phyloP scores from a whole-genome alignment of 2,329 filamentous ascomycete genomes.

The Penicillium sp. region DNA sequence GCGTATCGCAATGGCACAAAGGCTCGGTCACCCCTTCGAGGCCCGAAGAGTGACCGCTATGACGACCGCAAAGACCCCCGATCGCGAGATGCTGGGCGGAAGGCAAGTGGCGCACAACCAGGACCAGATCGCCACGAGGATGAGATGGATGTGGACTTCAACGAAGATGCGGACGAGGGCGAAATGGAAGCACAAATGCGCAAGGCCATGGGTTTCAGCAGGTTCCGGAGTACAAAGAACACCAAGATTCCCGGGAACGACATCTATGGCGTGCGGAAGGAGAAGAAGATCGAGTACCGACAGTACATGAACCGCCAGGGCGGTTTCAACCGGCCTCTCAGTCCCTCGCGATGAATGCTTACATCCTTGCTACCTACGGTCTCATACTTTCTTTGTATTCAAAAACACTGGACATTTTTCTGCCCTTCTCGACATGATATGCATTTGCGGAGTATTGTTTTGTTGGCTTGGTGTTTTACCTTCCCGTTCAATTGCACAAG shows the following conservation, averaged over 20 bases:
- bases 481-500: slow-evolving; percentile 6
- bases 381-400: slow-evolving; percentile 9
- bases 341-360: slow-evolving; percentile 40
- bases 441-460: slow-evolving; percentile 33
- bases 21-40: slow-evolving; percentile 36
- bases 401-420: slow-evolving; percentile 1
- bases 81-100: slow-evolving; percentile 21
- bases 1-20: slow-evolving; percentile 37
- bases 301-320: slow-evolving; percentile 77
- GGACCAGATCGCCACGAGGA: slow-evolving; percentile 27
- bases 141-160: slow-evolving; percentile 42
- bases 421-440: slow-evolving; percentile 19
- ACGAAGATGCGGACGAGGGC: slow-evolving; percentile 55
- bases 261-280: slow-evolving; percentile 76
- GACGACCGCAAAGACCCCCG: slow-evolving; percentile 33
- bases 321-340: slow-evolving; percentile 51
- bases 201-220: slow-evolving; percentile 84
- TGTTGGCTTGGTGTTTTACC: slow-evolving; percentile 10
- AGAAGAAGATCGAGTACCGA: slow-evolving; percentile 90
- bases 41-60: slow-evolving; percentile 33
- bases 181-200: slow-evolving; percentile 71
- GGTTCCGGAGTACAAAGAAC: slow-evolving; percentile 82
- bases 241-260: slow-evolving; percentile 87
- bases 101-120: slow-evolving; percentile 25
- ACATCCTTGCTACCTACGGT: not conserved